Base-by-base conservation (phyloP, 208 protist genomes). In the Wallacemonas rigidus region DNA sequence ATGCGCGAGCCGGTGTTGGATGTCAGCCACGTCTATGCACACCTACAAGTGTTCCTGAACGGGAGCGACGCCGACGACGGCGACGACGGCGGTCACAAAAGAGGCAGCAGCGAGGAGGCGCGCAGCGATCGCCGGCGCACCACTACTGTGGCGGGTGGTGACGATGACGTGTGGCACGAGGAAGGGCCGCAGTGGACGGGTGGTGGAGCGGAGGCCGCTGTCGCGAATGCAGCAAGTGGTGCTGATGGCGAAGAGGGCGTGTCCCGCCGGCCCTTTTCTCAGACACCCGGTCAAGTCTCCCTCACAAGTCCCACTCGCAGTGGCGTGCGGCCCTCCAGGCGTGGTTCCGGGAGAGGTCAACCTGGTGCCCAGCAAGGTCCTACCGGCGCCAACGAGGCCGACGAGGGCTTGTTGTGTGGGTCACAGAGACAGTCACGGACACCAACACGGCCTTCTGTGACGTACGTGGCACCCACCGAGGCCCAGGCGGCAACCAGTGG, bases 1-100 rank as follows among this genome's bases (percentile, higher is more conserved):
- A 68, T 94, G 17, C 88, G 84, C 3, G 85, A 96, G 58, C 88
- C 88, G 7, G 71, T 96, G 17, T 65, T 62, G 2, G 79, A 87
- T 68, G 48, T 44, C 26, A 77, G 69, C 61, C 86, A 91, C 76
- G 81, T 79, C 1, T 82, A 75, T 38, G 71, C 74, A 2, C 75
- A 82, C 5, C 67, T 91, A 48, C 48, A 54, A 38, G 60, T 65
- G 40, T 65, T 53, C 60, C 60, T 65, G 40, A 65, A 65, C 43
- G 60, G 60, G 8, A 4, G 40, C 43, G 40, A 17, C 17, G 60
- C 44, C 9, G 60, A 51, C 43, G 8, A 48, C 60, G 60, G 14
- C 64, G 12, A 55, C 5, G 68, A 8, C 50, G 47, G 8, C 40
- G 63, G 15, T 47, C 39, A 57, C 65, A 48, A 6, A 43, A 38